Evolutionary conservation across 2,329 filamentous ascomycete species (phyloP), one percentile per base, ranked within the genome.

Genomic region (Arthrobotrys megalospora): DNA sequence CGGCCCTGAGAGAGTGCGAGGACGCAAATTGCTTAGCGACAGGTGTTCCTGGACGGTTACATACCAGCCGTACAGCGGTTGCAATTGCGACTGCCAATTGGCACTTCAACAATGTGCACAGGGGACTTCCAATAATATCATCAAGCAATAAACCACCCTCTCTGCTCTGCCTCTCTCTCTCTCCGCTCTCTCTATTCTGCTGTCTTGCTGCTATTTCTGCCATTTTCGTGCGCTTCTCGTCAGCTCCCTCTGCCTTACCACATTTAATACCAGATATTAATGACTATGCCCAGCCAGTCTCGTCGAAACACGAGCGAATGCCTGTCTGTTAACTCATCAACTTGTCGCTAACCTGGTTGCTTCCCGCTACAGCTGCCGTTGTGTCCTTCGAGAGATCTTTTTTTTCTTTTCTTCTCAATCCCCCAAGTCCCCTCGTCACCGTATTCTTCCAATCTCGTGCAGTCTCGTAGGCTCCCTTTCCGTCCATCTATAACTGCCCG

Each of bases 301-400:
- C 50, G 36, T 75, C 63, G 63, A 75, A 67, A 67, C 70, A 75
- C 70, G 62, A 75, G 24, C 70, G 70, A 75, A 60, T 60, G 55
- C 55, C 55, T 43, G 70, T 58, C 52, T 63, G 21, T 47, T 36
- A 64, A 36, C n/a, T 14, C 55, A 32, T 63, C 67, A 34, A 53
- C 58, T 21, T 47, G 32, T 75, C 45, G 52, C 63, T 67, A 62
- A 62, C 52, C 48, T 11, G 41, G 24, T 38, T 36, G 41, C 16
- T 48, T 43, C 4, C 48, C 47, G 48, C 16, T 2, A 8, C 38
- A 60, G 21, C 24, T 55, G 43, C 58, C 32, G 8, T 45, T 24
- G 19, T 67, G 43, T 55, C 16, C 34, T 41, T 38, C 38, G 50
- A 62, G 52, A 36, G 12, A 55, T 41, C 16, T 45, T 11, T 10